phyloP scores from a whole-genome alignment of 257 asterid genomes.

The Salvia rosmarinus region DNA sequence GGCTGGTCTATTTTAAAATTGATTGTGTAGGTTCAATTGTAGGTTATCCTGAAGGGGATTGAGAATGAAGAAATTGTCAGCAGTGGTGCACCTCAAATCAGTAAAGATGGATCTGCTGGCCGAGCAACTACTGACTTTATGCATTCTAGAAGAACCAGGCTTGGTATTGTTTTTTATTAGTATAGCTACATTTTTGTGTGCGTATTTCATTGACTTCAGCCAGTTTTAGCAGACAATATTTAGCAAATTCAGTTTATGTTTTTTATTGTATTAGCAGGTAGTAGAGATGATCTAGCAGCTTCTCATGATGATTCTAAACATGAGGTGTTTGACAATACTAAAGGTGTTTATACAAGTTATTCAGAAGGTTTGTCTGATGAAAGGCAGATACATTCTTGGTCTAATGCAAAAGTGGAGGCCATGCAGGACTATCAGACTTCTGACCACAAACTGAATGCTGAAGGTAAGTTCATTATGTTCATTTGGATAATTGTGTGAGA shows the following conservation, averaged over 20 bases:
- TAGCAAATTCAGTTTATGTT: slow-evolving; percentile 29
- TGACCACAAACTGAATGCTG: slow-evolving; percentile 32
- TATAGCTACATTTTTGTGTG: neutral
- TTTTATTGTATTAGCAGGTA: slow-evolving; percentile 49
- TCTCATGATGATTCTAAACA: slow-evolving; percentile 61
- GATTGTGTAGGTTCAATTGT: slow-evolving; percentile 26
- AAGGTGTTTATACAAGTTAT: slow-evolving; percentile 32
- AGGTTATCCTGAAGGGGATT: slow-evolving; percentile 84
- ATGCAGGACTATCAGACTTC: slow-evolving; percentile 48
- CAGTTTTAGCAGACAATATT: slow-evolving; percentile 6
- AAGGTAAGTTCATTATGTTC: slow-evolving; percentile 20
- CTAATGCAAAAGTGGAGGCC: slow-evolving; percentile 47
- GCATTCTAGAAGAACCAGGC: slow-evolving; percentile 65
- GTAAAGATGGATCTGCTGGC: slow-evolving; percentile 71
- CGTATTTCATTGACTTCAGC: neutral
- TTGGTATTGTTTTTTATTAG: slow-evolving; percentile 50
- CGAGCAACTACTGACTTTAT: slow-evolving; percentile 62
- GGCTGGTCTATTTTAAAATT: slow-evolving; percentile 18
- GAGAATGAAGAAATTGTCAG: slow-evolving; percentile 79
- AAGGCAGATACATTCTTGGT: slow-evolving; percentile 40
- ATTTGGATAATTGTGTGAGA: neutral
- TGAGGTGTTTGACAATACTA: slow-evolving; percentile 44
- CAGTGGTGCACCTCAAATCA: slow-evolving; percentile 84
- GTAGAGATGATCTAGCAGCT: slow-evolving; percentile 61
- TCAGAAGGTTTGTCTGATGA: slow-evolving; percentile 45